Percentiles rank a stretch among this genome's conserved stretches.
These are phyloP conservation scores for Ogataea minuta DNA, from an alignment of 805 yeast genomes.

Conservation along the genomic window DNA sequence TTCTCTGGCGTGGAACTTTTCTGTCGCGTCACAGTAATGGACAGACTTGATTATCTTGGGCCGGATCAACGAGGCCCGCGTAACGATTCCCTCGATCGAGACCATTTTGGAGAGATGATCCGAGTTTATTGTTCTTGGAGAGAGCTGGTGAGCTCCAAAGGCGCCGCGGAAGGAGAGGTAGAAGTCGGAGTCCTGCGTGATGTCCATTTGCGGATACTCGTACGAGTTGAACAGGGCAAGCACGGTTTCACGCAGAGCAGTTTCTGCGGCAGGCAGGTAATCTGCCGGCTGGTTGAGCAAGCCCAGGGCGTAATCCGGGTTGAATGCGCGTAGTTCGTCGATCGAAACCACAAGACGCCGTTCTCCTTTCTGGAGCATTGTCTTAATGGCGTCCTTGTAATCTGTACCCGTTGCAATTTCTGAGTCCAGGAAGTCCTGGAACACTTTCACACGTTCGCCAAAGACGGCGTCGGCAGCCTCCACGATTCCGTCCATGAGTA, in stretches of 20 bases:
- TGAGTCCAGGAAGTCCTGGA: slow-evolving; percentile 77
- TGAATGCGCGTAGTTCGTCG: slow-evolving; percentile 87
- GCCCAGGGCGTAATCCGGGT: slow-evolving; percentile 71
- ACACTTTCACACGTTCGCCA: slow-evolving; percentile 82
- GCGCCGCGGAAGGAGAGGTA: slow-evolving; percentile 85
- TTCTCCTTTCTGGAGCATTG: slow-evolving; percentile 66
- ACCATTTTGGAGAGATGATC: slow-evolving; percentile 75
- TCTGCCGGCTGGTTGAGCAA: slow-evolving; percentile 76
- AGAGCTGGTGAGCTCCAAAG: slow-evolving; percentile 81
- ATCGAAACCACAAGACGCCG: slow-evolving; percentile 71
- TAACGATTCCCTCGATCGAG: slow-evolving; percentile 92
- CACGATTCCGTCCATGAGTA: slow-evolving; percentile 26
- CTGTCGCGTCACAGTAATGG: slow-evolving; percentile 84
- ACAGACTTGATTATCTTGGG: slow-evolving; percentile 91
- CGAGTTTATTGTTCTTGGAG: slow-evolving; percentile 85
- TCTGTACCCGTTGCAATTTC: slow-evolving; percentile 48
- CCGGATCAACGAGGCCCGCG: slow-evolving; percentile 87
- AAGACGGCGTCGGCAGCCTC: slow-evolving; percentile 41
- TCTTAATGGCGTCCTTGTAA: slow-evolving; percentile 67
- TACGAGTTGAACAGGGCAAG: slow-evolving; percentile 66
- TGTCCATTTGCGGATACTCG: slow-evolving; percentile 49
- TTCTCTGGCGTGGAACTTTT: slow-evolving; percentile 84
- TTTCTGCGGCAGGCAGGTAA: slow-evolving; percentile 82
- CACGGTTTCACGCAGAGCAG: slow-evolving; percentile 80
- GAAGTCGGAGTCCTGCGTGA: slow-evolving; percentile 61